phyloP scores from a whole-genome alignment of 768 basidiomycete species.

The Roridomyces roridus region DNA sequence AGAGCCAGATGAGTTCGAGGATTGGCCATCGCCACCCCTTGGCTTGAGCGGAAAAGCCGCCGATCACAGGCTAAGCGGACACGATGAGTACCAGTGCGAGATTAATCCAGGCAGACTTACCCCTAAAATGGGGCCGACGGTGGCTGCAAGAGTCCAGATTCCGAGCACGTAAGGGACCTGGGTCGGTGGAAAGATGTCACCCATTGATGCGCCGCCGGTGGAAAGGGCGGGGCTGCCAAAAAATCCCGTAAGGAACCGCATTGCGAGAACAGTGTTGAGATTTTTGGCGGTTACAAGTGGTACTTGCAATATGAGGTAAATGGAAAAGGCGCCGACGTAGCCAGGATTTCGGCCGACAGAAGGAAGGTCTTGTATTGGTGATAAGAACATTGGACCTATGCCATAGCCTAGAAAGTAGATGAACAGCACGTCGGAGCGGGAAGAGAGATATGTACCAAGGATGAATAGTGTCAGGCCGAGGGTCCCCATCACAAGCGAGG shows the following conservation, averaged over 20 bases:
- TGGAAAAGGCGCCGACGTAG: conserved; percentile 36
- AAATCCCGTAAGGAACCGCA: conserved; percentile 41
- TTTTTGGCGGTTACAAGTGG: conserved; percentile 38
- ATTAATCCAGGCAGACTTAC: too few relatives aligned
- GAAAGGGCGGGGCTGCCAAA: conserved; percentile 40
- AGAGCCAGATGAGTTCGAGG: conserved; percentile 40
- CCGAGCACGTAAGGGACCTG: conserved; percentile 17
- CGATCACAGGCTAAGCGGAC: conserved; percentile 33
- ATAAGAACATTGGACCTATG: conserved; percentile 33
- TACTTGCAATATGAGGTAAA: conserved; percentile 39
- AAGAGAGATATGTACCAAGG: conserved; percentile 24
- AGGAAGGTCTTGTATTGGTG: conserved; percentile 39
- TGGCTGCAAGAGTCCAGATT: conserved; percentile 23
- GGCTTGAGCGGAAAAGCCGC: conserved; percentile 37
- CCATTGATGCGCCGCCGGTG: conserved; percentile 29
- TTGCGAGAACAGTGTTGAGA: conserved; percentile 36
- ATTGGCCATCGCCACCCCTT: conserved; percentile 41
- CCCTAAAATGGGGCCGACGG: conserved; percentile 32
- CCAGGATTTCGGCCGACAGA: conserved; percentile 36
- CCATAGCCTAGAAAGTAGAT: conserved; percentile 17
- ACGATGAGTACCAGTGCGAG: too few relatives aligned
- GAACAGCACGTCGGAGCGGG: not conserved
- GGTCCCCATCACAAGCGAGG: conserved; percentile 33
- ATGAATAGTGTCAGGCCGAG: conserved; percentile 35
- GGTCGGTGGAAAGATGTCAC: conserved; percentile 9